These are phyloP conservation scores for Epichloe bromicola DNA, from an alignment of 2,329 filamentous ascomycete genomes.

Conservation along the genomic window DNA sequence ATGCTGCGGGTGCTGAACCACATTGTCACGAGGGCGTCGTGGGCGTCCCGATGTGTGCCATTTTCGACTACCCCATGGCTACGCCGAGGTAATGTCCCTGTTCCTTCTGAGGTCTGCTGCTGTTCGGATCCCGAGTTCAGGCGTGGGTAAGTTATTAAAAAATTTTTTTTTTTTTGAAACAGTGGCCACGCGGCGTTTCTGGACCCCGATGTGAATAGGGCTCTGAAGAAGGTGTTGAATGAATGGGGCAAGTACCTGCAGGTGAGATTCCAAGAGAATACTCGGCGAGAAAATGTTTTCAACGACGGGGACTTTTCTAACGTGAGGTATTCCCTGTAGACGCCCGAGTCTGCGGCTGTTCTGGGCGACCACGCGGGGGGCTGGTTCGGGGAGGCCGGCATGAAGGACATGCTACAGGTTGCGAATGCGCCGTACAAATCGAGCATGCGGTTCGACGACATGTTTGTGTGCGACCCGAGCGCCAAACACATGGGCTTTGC, in stretches of 20 bases:
- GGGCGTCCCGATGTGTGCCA: conserved; percentile 38
- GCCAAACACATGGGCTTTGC: conserved; percentile 44
- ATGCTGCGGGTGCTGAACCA: conserved; percentile 56
- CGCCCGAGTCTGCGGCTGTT: conserved; percentile 40
- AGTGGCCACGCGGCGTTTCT: conserved; percentile 40
- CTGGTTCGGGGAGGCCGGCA: conserved; percentile 41
- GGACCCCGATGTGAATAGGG: conserved; percentile 40
- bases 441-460: conserved; percentile 39
- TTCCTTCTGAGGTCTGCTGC: neutral
- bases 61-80: conserved; percentile 45
- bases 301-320: neutral
- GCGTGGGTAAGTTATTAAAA: neutral
- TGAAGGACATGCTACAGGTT: conserved; percentile 35
- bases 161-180: neutral
- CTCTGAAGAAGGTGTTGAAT: conserved; percentile 41
- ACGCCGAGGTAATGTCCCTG: conserved; percentile 28
- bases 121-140: too few relatives aligned
- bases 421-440: conserved; percentile 33
- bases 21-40: conserved; percentile 38
- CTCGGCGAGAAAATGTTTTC: neutral
- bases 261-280: conserved; percentile 16
- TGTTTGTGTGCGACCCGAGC: conserved; percentile 46
- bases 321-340: conserved; percentile 19
- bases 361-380: conserved; percentile 31
- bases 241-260: conserved; percentile 42